phyloP scores from a whole-genome alignment of 1,284 basidiomycete genomes.

The Schizophyllum amplum region DNA sequence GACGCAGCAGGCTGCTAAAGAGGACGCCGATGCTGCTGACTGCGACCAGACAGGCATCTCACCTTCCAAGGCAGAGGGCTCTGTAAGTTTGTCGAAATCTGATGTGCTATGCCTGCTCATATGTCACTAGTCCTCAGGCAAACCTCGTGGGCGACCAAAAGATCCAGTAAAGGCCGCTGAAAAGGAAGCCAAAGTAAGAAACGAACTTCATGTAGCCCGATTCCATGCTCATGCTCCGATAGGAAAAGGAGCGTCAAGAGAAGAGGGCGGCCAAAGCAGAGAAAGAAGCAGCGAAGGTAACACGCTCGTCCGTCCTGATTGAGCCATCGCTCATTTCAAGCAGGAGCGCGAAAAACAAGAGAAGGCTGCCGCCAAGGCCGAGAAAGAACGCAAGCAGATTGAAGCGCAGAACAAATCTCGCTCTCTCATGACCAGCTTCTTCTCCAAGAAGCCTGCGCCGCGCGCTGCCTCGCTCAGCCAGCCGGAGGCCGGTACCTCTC shows the following conservation, averaged over 20 bases:
- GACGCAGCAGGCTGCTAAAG: constrained; percentile 28
- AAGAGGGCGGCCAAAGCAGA: constrained; percentile 57
- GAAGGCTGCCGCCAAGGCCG: constrained; percentile 54
- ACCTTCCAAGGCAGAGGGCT: background rate
- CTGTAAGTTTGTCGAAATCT: too few relatives aligned
- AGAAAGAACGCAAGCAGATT: constrained; percentile 62
- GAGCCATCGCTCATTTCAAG: background rate
- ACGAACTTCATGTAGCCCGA: background rate
- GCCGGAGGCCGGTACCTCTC: constrained; percentile 28
- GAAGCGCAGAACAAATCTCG: constrained; percentile 64
- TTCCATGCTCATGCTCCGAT: constrained; percentile 1
- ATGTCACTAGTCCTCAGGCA: background rate
- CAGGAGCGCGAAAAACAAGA: constrained; percentile 63
- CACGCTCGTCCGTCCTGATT: background rate
- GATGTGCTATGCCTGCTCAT: background rate
- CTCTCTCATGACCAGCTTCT: constrained; percentile 70
- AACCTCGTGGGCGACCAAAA: constrained; percentile 30
- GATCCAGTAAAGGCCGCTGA: constrained; percentile 26
- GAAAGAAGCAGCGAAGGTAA: constrained; percentile 30
- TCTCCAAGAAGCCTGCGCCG: constrained; percentile 43
- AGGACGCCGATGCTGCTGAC: constrained; percentile 18
- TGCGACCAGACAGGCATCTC: background rate
- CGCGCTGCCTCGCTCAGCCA: constrained; percentile 25
- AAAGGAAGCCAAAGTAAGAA: constrained; percentile 50
- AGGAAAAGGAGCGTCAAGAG: constrained; percentile 63